Percentiles rank a stretch among this genome's conserved stretches.
Conservation (phyloP, 768 basidiomycete species). For the Piloderma croceum region DNA sequence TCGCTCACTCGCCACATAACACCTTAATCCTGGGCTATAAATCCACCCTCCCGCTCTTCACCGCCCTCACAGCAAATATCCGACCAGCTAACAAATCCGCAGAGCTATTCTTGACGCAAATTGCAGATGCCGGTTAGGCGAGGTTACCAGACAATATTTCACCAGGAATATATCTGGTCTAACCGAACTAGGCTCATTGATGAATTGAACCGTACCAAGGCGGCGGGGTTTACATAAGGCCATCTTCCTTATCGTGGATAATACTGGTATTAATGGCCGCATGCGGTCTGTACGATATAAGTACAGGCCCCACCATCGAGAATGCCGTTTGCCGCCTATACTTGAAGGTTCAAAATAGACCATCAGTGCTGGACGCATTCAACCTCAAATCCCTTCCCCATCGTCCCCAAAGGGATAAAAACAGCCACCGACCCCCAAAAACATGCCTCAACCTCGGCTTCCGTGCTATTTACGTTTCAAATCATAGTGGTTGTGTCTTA, state of each 20-base stretch:
- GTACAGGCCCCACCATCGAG: no score
- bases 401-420: conserved; percentile 27
- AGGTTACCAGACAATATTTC: conserved; percentile 25
- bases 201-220: conserved; percentile 22
- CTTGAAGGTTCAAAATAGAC: no score
- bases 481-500: conserved; percentile 35
- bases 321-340: no score
- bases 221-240: conserved; percentile 26
- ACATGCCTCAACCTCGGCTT: conserved; percentile 32
- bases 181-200: conserved; percentile 14
- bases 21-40: conserved; percentile 23
- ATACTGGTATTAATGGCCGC: conserved; percentile 27
- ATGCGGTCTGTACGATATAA: conserved; percentile 16
- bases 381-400: conserved; percentile 22
- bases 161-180: conserved; percentile 19
- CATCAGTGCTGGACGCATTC: no score
- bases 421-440: conserved; percentile 27
- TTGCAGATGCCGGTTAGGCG: conserved; percentile 16
- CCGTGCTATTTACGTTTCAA: conserved; percentile 35
- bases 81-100: conserved; percentile 39
- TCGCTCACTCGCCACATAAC: conserved; percentile 5
- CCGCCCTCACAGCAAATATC: conserved; percentile 37
- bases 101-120: conserved; percentile 38
- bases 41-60: conserved; percentile 36
- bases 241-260: conserved; percentile 32